A percentile compares a stretch with the other conserved stretches of the same genome.
These are phyloP conservation scores for Pseudonitzschia pungens DNA, from an alignment of 108 stramenopile genomes.

Conservation along the genomic window DNA sequence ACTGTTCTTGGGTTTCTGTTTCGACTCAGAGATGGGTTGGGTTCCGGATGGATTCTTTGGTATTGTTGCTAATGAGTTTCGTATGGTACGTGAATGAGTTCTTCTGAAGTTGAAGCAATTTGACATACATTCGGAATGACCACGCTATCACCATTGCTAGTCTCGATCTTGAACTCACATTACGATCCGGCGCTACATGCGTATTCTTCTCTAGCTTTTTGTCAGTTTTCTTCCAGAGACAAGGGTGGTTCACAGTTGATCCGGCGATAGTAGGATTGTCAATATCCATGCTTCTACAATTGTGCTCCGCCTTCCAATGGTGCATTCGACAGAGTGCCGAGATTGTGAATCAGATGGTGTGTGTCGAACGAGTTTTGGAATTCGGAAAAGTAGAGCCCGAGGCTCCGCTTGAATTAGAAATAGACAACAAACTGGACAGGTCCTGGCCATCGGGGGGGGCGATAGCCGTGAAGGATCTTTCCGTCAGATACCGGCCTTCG, in stretches of 20 bases:
- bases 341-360: slow-evolving; percentile 92
- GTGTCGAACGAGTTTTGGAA: slow-evolving; percentile 78
- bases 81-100: slow-evolving; percentile 23
- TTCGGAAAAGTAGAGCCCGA: slow-evolving; percentile 73
- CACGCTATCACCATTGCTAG: too few relatives aligned
- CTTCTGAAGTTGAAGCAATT: background rate
- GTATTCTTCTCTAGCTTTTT: slow-evolving; percentile 42
- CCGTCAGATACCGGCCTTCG: slow-evolving; percentile 72
- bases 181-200: background rate
- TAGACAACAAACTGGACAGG: slow-evolving; percentile 40
- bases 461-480: slow-evolving; percentile 60
- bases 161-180: background rate
- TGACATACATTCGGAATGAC: too few relatives aligned
- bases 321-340: slow-evolving; percentile 82
- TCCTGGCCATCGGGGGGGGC: slow-evolving; percentile 78
- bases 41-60: slow-evolving; percentile 83
- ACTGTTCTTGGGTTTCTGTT: background rate
- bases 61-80: slow-evolving; percentile 62
- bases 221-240: slow-evolving; percentile 60
- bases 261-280: slow-evolving; percentile 81
- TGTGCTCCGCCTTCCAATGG: slow-evolving; percentile 76
- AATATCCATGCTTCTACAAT: slow-evolving; percentile 66
- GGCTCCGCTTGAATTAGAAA: slow-evolving; percentile 54
- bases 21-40: slow-evolving; percentile 83
- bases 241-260: slow-evolving; percentile 64